These are phyloP conservation scores for Botrytis porri DNA, from an alignment of 2,329 filamentous ascomycete genomes.

Conservation along the genomic window DNA sequence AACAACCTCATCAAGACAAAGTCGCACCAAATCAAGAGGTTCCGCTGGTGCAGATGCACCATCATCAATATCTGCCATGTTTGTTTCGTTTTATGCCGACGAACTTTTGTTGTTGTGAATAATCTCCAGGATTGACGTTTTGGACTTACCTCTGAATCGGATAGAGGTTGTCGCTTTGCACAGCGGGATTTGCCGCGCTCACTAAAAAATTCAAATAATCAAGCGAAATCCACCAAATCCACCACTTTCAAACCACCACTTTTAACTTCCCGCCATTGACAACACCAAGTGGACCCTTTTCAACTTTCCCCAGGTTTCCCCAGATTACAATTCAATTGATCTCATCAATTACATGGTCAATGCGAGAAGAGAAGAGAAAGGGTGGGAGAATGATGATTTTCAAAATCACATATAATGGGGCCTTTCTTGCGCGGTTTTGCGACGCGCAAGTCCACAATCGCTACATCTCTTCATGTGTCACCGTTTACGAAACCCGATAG, in stretches of 20 bases:
- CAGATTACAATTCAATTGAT: conserved; percentile 1
- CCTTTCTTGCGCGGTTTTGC: conserved; percentile 4
- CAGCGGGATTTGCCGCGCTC: not conserved
- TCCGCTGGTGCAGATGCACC: conserved; percentile 69
- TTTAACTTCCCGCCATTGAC: conserved; percentile 13
- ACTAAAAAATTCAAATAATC: conserved; percentile 7
- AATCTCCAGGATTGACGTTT: conserved; percentile 8
- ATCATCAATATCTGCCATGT: conserved; percentile 82
- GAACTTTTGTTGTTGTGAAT: not conserved
- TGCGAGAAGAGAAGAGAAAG: not conserved
- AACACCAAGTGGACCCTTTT: conserved; percentile 15
- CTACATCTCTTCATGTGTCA: not conserved
- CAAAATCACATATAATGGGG: not conserved
- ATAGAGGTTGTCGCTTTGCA: not conserved
- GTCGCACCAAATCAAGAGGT: conserved; percentile 90
- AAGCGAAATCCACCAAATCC: conserved; percentile 10
- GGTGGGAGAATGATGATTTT: not conserved
- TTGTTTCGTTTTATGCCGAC: conserved; percentile 27
- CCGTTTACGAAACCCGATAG: not conserved
- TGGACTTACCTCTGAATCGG: not conserved
- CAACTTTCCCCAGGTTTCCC: conserved; percentile 7
- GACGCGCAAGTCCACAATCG: conserved; percentile 5
- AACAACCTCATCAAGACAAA: conserved; percentile 92
- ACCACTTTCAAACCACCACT: conserved; percentile 2
- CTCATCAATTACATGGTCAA: conserved; percentile 11